These are phyloP conservation scores for Colletotrichum coccodes DNA, from an alignment of 2,329 filamentous ascomycete genomes.

Conservation along the genomic window DNA sequence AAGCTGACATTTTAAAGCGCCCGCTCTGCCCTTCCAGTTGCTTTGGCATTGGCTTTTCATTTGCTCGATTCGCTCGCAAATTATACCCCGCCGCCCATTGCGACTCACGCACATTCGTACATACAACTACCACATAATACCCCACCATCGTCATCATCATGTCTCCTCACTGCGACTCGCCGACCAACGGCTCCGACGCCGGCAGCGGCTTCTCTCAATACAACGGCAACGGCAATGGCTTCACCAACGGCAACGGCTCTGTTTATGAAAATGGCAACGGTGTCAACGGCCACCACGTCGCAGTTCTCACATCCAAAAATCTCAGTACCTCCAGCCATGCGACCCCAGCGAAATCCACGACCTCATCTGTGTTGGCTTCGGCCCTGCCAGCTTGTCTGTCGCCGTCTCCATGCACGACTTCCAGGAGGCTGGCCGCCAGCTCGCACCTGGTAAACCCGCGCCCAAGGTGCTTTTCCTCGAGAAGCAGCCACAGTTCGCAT, in stretches of 20 bases:
- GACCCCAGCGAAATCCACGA: conserved; percentile 77
- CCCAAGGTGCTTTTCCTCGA: conserved; percentile 90
- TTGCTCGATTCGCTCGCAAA: conserved; percentile 7
- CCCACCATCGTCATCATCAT: conserved; percentile 37
- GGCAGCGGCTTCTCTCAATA: conserved; percentile 23
- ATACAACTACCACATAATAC: background rate
- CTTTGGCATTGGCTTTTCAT: conserved; percentile 9
- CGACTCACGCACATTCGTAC: conserved; percentile 2
- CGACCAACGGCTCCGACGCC: conserved; percentile 37
- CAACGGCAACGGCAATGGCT: conserved; percentile 35
- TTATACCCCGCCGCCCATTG: conserved; percentile 7
- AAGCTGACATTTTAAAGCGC: conserved; percentile 27
- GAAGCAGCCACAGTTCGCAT: conserved; percentile 84
- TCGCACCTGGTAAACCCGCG: conserved; percentile 51
- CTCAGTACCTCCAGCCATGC: conserved; percentile 60
- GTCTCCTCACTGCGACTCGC: conserved; percentile 48
- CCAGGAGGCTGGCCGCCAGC: conserved; percentile 60
- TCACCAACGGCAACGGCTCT: conserved; percentile 31
- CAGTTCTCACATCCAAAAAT: conserved; percentile 37
- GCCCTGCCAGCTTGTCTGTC: conserved; percentile 88
- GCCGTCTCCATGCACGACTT: conserved; percentile 89
- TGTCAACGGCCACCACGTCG: conserved; percentile 19
- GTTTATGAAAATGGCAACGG: conserved; percentile 27
- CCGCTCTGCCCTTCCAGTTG: conserved; percentile 16
- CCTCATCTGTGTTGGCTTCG: conserved; percentile 91